A percentile compares a stretch with the other conserved stretches of the same genome.
Evolutionary conservation across 2,329 filamentous ascomycete species (phyloP).

Genomic region (Myriosclerotinia curreyana): DNA sequence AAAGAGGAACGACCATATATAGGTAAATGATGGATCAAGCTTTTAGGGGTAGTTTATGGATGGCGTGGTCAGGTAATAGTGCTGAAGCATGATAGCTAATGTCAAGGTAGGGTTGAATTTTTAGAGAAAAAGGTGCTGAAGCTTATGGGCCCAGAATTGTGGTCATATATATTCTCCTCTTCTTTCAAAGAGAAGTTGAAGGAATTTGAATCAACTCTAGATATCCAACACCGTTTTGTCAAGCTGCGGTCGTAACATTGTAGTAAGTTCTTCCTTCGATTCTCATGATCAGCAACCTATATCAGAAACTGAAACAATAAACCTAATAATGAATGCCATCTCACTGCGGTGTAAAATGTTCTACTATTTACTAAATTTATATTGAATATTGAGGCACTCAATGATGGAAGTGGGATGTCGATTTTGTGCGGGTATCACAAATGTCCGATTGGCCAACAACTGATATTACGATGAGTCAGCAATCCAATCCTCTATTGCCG

Average conservation of each 20-base stretch:
- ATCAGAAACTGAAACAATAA: neutral
- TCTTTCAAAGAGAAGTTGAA: neutral
- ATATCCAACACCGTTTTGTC: neutral
- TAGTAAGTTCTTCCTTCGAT: neutral
- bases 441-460: neutral
- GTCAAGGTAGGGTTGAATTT: neutral
- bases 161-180: neutral
- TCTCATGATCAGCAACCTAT: neutral
- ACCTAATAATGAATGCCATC: neutral
- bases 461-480: neutral
- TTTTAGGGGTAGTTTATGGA: neutral
- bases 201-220: neutral
- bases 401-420: too few species aligned
- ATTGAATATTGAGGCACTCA: neutral
- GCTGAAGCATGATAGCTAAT: neutral
- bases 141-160: neutral
- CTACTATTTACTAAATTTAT: neutral
- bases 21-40: neutral
- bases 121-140: neutral
- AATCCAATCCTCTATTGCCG: neutral
- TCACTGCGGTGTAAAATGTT: too few species aligned
- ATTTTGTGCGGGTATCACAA: neutral
- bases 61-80: too few species aligned
- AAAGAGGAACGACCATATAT: neutral
- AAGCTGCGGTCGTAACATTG: too few species aligned